A percentile compares a stretch with the other conserved stretches of the same genome.
These are phyloP conservation scores for Peronospora tabacina DNA, from an alignment of 352 stramenopile genomes.

Conservation along the genomic window DNA sequence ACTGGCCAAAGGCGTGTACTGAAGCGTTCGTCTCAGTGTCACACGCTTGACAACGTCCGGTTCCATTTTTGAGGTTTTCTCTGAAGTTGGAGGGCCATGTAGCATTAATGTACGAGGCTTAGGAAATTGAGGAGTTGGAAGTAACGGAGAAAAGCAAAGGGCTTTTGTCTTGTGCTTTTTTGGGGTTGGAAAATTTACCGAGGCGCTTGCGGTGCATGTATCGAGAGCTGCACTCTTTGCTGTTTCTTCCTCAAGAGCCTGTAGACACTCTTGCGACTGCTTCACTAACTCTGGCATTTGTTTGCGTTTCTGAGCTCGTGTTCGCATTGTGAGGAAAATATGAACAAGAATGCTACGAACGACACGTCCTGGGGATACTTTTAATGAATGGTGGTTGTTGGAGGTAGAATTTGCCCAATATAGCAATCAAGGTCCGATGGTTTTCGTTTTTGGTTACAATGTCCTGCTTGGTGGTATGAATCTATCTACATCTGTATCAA, in stretches of 20 bases:
- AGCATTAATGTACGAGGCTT: slow-evolving; percentile 7
- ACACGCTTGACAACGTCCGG: slow-evolving; percentile 4
- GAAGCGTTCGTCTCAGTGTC: slow-evolving; percentile 11
- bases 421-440: no score
- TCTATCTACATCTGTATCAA: not conserved
- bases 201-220: not conserved
- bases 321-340: slow-evolving; percentile 16
- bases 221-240: not conserved
- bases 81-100: slow-evolving; percentile 4
- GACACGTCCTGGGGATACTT: not conserved
- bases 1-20: slow-evolving; percentile 5
- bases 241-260: slow-evolving; percentile 1
- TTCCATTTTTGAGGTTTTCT: slow-evolving; percentile 6
- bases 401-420: no score
- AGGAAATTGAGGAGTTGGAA: slow-evolving; percentile 19
- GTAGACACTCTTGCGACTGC: slow-evolving; percentile 17
- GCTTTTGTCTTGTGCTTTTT: slow-evolving; percentile 28
- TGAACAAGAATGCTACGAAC: not conserved
- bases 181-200: slow-evolving; percentile 8
- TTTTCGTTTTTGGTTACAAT: no score
- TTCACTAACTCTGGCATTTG: slow-evolving; percentile 14
- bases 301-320: slow-evolving; percentile 20
- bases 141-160: slow-evolving; percentile 11
- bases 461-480: no score
- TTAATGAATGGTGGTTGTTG: no score